A percentile compares a stretch with the other conserved stretches of the same genome.
Conservation (phyloP, 2,329 filamentous ascomycete species). For the Phoma sp. region DNA sequence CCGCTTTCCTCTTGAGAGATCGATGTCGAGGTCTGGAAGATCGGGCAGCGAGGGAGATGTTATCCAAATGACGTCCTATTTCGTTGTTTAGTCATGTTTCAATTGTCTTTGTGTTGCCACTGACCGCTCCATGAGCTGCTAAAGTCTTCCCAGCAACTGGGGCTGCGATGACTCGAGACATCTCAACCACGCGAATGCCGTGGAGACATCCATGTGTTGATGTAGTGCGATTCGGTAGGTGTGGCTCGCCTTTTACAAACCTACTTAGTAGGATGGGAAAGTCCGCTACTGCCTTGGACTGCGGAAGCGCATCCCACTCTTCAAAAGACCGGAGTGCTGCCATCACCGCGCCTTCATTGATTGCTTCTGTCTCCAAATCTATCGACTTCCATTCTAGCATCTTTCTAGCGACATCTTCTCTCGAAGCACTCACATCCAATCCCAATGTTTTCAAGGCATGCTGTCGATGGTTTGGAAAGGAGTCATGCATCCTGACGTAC, state of each 20-base stretch:
- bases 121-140: slow-evolving; percentile 51
- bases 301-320: slow-evolving; percentile 60
- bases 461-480: slow-evolving; percentile 58
- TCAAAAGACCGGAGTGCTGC: slow-evolving; percentile 58
- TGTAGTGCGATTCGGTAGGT: not conserved
- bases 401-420: slow-evolving; percentile 49
- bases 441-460: slow-evolving; percentile 55
- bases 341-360: slow-evolving; percentile 53
- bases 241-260: slow-evolving; percentile 29
- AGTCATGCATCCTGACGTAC: slow-evolving; percentile 62
- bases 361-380: slow-evolving; percentile 58
- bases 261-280: slow-evolving; percentile 56
- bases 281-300: slow-evolving; percentile 53
- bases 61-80: slow-evolving; percentile 53
- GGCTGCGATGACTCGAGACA: slow-evolving; percentile 55
- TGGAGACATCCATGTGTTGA: slow-evolving; percentile 40
- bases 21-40: slow-evolving; percentile 48
- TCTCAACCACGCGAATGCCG: slow-evolving; percentile 51
- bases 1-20: slow-evolving; percentile 57
- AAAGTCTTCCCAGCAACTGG: slow-evolving; percentile 52
- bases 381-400: slow-evolving; percentile 52
- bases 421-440: slow-evolving; percentile 40
- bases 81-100: not conserved
- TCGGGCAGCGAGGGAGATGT: slow-evolving; percentile 54
- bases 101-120: not conserved